A percentile compares a stretch with the other conserved stretches of the same genome.
phyloP scores from a whole-genome alignment of 805 yeast genomes.

The Cyberlindnera saturnus region DNA sequence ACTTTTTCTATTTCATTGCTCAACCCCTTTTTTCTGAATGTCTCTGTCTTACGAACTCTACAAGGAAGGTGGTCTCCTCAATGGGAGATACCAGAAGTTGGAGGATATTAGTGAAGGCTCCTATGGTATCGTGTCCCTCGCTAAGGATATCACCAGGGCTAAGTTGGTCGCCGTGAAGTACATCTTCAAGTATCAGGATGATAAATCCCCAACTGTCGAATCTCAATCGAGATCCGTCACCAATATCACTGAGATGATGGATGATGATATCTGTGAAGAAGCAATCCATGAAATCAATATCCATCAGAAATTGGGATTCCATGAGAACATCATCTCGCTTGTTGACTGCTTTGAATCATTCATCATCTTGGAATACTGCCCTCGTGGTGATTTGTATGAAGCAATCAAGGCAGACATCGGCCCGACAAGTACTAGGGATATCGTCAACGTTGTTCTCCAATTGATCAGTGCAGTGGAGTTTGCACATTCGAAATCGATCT shows the following conservation, averaged over 20 bases:
- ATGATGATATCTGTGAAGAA: conserved; percentile 44
- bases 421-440: conserved; percentile 42
- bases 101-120: conserved; percentile 87
- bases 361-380: conserved; percentile 73
- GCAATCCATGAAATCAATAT: conserved; percentile 66
- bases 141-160: conserved; percentile 52
- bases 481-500: conserved; percentile 66
- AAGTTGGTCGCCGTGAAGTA: conserved; percentile 80
- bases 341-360: conserved; percentile 63
- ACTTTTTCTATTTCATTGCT: neutral
- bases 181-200: conserved; percentile 54
- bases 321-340: conserved; percentile 53
- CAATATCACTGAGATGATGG: conserved; percentile 21
- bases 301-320: conserved; percentile 53
- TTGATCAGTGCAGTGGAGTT: conserved; percentile 69
- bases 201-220: conserved; percentile 23
- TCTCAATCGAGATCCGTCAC: conserved; percentile 27
- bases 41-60: conserved; percentile 29
- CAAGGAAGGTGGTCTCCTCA: conserved; percentile 45
- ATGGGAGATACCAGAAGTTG: conserved; percentile 59
- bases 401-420: conserved; percentile 59
- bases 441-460: conserved; percentile 52
- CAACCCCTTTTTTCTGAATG: conserved; percentile 3
- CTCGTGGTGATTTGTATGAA: conserved; percentile 83
- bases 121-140: conserved; percentile 86